Evolutionary conservation across 2,329 filamentous ascomycete species (phyloP).

Genomic region (Zopfia rhizophila): DNA sequence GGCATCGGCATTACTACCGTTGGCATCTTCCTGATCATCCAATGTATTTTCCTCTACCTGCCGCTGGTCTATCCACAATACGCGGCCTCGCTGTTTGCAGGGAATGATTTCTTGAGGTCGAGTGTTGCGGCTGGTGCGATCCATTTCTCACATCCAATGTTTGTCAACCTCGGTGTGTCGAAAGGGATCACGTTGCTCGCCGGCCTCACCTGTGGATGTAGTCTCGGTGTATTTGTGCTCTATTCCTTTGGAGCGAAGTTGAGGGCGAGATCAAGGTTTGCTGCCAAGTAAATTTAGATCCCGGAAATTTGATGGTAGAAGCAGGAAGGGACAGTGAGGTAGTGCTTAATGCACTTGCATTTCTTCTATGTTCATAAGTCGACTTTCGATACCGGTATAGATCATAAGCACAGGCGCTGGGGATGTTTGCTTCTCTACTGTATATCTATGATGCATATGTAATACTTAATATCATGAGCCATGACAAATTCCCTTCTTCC

Average conservation of each 20-base stretch:
- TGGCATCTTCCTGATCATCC: conserved; percentile 54
- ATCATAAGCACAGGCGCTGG: no score
- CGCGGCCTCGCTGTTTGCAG: conserved; percentile 65
- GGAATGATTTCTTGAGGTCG: conserved; percentile 67
- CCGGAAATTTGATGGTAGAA: no score
- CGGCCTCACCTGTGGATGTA: conserved; percentile 49
- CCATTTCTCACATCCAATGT: conserved; percentile 70
- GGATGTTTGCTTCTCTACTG: no score
- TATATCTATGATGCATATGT: no score
- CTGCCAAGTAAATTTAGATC: conserved; percentile 52
- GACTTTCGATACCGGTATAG: no score
- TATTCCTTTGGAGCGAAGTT: conserved; percentile 66
- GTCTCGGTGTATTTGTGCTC: conserved; percentile 69
- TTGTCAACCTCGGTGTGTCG: conserved; percentile 67
- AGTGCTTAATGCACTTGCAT: no score
- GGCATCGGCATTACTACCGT: conserved; percentile 63
- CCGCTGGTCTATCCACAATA: conserved; percentile 69
- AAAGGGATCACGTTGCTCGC: conserved; percentile 67
- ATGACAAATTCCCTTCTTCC: no score
- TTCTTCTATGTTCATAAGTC: no score
- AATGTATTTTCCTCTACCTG: conserved; percentile 70
- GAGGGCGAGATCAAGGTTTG: conserved; percentile 66
- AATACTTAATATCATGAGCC: no score
- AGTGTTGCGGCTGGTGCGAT: conserved; percentile 69
- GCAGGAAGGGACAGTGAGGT: no score